Evolutionary conservation across 768 basidiomycete species (phyloP).

Genomic region (Mycena crocata): DNA sequence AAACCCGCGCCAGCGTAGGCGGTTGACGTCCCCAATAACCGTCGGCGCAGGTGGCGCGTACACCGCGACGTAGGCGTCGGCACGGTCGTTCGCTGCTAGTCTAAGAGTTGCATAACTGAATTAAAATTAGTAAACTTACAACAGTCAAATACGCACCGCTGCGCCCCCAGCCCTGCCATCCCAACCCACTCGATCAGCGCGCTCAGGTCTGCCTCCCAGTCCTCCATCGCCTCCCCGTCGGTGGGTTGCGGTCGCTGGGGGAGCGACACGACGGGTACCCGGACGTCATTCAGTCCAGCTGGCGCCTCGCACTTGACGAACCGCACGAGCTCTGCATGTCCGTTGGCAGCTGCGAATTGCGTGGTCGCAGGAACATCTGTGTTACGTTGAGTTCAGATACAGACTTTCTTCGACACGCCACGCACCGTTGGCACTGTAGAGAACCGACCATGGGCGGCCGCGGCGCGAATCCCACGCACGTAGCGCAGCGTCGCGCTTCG

Average conservation of each 20-base stretch:
- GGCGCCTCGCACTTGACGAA: slow-evolving; percentile 39
- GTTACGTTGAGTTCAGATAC: neutral
- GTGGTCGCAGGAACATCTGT: slow-evolving; percentile 19
- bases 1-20: slow-evolving; percentile 72
- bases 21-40: slow-evolving; percentile 59
- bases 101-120: slow-evolving; percentile 48
- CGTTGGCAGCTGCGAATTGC: neutral
- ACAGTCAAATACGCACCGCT: slow-evolving; percentile 57
- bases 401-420: neutral
- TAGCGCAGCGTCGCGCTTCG: slow-evolving; percentile 55
- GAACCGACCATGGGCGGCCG: slow-evolving; percentile 57
- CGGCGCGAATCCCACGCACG: slow-evolving; percentile 63
- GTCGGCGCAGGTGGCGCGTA: slow-evolving; percentile 66
- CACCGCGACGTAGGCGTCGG: slow-evolving; percentile 76
- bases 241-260: slow-evolving; percentile 17
- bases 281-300: neutral
- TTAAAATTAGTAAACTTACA: slow-evolving; percentile 5
- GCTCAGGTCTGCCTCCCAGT: slow-evolving; percentile 59
- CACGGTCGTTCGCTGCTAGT: slow-evolving; percentile 69
- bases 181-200: slow-evolving; percentile 80
- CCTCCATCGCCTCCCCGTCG: slow-evolving; percentile 53
- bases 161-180: slow-evolving; percentile 73
- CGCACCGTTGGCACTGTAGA: slow-evolving; percentile 50
- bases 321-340: slow-evolving; percentile 27
- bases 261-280: slow-evolving; percentile 18